These are phyloP conservation scores for Mortierella sp. DNA, from an alignment of 371 early-diverging fungal genomes.

Conservation along the genomic window DNA sequence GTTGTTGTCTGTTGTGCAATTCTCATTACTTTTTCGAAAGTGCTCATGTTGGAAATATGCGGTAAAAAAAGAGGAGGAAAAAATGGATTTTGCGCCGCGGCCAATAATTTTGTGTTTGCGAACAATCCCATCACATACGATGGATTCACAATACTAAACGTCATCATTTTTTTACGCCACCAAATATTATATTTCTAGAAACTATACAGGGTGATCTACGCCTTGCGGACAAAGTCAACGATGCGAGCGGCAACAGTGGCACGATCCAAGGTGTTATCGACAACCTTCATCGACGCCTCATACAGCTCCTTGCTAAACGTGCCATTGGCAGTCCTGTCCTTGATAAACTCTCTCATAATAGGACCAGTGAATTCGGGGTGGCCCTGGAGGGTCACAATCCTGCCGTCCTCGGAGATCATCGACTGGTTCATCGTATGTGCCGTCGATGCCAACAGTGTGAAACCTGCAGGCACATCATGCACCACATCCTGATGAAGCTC, in stretches of 20 bases:
- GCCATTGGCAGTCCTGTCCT: slow-evolving; percentile 57
- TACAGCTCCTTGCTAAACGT: slow-evolving; percentile 59
- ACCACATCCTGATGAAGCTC: slow-evolving; percentile 72
- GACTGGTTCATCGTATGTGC: slow-evolving; percentile 41
- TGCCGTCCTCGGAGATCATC: slow-evolving; percentile 71
- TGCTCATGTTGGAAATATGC: slow-evolving; percentile 59
- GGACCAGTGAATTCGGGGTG: slow-evolving; percentile 82
- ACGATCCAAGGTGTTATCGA: slow-evolving; percentile 49
- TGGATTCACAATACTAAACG: slow-evolving; percentile 16
- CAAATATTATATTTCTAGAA: background rate
- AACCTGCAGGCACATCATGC: slow-evolving; percentile 32
- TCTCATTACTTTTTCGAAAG: slow-evolving; percentile 58
- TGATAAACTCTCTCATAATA: slow-evolving; percentile 64
- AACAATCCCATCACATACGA: slow-evolving; percentile 3
- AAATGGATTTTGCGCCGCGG: slow-evolving; percentile 22
- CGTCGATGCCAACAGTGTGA: slow-evolving; percentile 34
- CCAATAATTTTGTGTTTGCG: slow-evolving; percentile 37
- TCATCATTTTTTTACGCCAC: background rate
- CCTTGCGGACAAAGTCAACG: slow-evolving; percentile 13
- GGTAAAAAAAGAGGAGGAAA: slow-evolving; percentile 57
- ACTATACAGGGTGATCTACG: too few relatives aligned
- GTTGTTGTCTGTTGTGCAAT: slow-evolving; percentile 3
- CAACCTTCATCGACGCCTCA: slow-evolving; percentile 35
- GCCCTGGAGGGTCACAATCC: slow-evolving; percentile 81
- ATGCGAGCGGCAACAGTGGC: slow-evolving; percentile 38